Conservation (phyloP, 2,329 filamentous ascomycete species). For the Thielaviopsis populi region DNA sequence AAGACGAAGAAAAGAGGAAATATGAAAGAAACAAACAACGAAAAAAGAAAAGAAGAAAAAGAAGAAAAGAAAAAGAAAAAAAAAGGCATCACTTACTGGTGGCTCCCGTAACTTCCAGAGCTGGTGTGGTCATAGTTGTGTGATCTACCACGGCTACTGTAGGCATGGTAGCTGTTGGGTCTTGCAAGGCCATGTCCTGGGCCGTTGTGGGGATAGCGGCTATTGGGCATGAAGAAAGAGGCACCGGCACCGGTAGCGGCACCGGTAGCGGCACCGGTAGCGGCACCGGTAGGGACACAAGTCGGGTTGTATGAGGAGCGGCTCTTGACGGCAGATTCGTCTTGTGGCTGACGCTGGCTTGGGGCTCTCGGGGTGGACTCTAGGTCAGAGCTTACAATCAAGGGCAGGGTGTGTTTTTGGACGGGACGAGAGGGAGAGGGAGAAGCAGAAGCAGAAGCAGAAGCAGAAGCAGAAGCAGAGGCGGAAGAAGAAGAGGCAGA, state of each 20-base stretch:
- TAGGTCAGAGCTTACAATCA: conserved; percentile 40
- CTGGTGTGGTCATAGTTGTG: background rate
- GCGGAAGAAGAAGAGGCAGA: background rate
- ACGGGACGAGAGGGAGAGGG: background rate
- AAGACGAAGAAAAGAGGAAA: background rate
- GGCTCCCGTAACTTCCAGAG: background rate
- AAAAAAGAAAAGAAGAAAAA: background rate
- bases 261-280: conserved; percentile 52
- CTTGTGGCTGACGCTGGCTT: conserved; percentile 30
- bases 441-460: conserved; percentile 26
- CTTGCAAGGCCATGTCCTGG: conserved; percentile 32
- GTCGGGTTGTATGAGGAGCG: conserved; percentile 85
- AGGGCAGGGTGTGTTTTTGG: conserved; percentile 23
- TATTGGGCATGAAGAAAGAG: conserved; percentile 95
- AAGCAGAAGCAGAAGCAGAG: conserved; percentile 32
- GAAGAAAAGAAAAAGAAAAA: background rate
- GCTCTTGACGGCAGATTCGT: conserved; percentile 50
- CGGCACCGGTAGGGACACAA: conserved; percentile 56
- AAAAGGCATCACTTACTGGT: background rate
- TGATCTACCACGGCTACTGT: conserved; percentile 21
- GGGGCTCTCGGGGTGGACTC: conserved; percentile 19
- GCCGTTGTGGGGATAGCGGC: conserved; percentile 45
- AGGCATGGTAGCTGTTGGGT: conserved; percentile 60
- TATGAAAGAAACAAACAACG: background rate
- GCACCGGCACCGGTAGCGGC: too few relatives aligned